phyloP scores from a whole-genome alignment of 768 basidiomycete species.

The Glaciozyma antarctica region DNA sequence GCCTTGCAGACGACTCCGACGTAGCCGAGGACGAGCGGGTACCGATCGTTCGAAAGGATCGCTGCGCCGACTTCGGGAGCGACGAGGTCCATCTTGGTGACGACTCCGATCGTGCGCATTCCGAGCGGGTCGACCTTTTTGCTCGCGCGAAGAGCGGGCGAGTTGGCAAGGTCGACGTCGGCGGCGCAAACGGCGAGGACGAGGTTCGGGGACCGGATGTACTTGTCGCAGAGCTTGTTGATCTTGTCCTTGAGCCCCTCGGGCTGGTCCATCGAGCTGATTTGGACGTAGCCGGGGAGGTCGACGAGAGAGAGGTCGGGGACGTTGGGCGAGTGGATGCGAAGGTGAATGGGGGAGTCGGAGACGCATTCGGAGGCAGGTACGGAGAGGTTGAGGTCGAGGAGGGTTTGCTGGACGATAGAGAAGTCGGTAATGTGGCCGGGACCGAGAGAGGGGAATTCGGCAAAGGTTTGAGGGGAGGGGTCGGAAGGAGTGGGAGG shows the following conservation, averaged over 20 bases:
- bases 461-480: conserved; percentile 67
- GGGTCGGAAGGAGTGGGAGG: conserved; percentile 53
- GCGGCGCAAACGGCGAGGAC: conserved; percentile 98
- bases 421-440: conserved; percentile 83
- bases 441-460: conserved; percentile 75
- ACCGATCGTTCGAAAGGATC: conserved; percentile 79
- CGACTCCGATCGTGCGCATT: conserved; percentile 87
- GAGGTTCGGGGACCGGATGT: conserved; percentile 99
- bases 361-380: conserved; percentile 84
- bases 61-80: conserved; percentile 67
- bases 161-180: conserved; percentile 96
- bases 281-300: conserved; percentile 93
- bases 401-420: conserved; percentile 83
- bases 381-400: conserved; percentile 89
- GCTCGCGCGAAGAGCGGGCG: conserved; percentile 85
- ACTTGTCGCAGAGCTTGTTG: conserved; percentile 75
- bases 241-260: conserved; percentile 91
- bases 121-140: conserved; percentile 90
- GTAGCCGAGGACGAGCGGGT: conserved; percentile 94
- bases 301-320: conserved; percentile 97
- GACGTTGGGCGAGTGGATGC: conserved; percentile 89
- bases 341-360: conserved; percentile 88
- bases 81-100: conserved; percentile 99
- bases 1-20: conserved; percentile 86
- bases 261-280: conserved; percentile 89